Percentiles rank a stretch among this genome's conserved stretches.
phyloP scores from a whole-genome alignment of 208 protist genomes.

The Zelonia costaricensis region DNA sequence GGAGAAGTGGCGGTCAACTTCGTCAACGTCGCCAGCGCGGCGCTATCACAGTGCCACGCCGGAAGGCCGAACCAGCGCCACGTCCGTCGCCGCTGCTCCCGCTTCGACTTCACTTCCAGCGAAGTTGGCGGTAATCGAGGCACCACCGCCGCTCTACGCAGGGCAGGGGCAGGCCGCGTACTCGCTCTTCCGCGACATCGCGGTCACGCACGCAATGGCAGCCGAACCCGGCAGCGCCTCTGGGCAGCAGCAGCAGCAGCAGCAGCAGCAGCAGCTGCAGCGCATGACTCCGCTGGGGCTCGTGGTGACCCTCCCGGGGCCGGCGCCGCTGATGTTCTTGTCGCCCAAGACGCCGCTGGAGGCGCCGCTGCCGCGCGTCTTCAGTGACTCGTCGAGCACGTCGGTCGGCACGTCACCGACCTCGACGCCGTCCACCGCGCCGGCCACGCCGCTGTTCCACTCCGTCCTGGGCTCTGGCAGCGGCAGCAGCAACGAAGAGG shows the following conservation, averaged over 20 bases:
- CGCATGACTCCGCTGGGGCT: too few relatives aligned
- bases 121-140: too few relatives aligned
- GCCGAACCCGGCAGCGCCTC: background rate
- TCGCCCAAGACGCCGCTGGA: background rate
- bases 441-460: background rate
- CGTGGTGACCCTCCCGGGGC: background rate
- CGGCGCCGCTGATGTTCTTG: background rate
- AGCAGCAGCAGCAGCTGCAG: too few relatives aligned
- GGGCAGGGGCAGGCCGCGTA: background rate
- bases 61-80: too few relatives aligned
- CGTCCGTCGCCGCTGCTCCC: too few relatives aligned
- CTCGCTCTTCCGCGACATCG: background rate
- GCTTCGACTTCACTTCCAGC: too few relatives aligned
- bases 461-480: constrained; percentile 2
- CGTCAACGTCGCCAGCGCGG: too few relatives aligned
- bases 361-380: background rate
- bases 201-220: background rate
- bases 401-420: background rate
- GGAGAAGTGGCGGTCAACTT: too few relatives aligned
- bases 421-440: background rate
- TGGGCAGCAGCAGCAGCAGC: too few relatives aligned
- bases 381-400: background rate
- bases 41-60: too few relatives aligned
- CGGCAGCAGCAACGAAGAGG: background rate
- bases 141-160: constrained; percentile 9